Base-by-base conservation (phyloP, 495 filamentous ascomycete species). In the Podospora pseudocomata region DNA sequence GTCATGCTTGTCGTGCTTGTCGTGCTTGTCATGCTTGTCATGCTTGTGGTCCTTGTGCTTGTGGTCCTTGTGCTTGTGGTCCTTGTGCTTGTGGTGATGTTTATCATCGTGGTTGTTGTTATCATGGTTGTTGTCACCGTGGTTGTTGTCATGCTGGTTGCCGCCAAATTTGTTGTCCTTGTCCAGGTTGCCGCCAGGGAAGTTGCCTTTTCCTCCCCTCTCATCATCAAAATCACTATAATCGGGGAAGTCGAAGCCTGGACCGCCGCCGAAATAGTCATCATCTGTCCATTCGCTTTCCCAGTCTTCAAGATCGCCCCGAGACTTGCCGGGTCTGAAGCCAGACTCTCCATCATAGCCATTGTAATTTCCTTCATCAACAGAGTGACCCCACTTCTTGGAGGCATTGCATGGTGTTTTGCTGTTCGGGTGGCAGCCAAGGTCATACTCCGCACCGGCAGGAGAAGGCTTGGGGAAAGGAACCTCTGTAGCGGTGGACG, bases 41-140 rank as follows among this genome's bases (percentile, higher is more conserved):
- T 55, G 56, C 57, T 68, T 63, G 16, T 60, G 53, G 49, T 64
- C 39, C 15, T 65, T 60, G 6, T 68, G 1, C 23, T 71, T 64
- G n/a, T 67, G n/a, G 26, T 74, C 28, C 15, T 32, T 27, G n/a
- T 69, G 19, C 3, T 32, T 20, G 7, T 32, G 4, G 9, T 65
- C 70, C 6, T 72, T 39, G 34, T 30, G 34, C 19, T 66, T 57
- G 1, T 65, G 30, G 49, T 26, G 39, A 54, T 55, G 56, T 44
- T 66, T 65, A 18, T 65, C 39, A 39, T 26, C 60, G 18, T 18
- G n/a, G 44, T 64, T 63, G 16, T 64, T 32, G 11, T 60, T 15
- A 19, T 19, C 9, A 18, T 5, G 3, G 44, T 68, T 63, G 16
- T 64, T 32, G 58, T 4, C 15, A 23, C 11, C 58, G 0, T 4